Base-by-base conservation (phyloP, 371 early-diverging fungal species). In the Zychaea mexicana region DNA sequence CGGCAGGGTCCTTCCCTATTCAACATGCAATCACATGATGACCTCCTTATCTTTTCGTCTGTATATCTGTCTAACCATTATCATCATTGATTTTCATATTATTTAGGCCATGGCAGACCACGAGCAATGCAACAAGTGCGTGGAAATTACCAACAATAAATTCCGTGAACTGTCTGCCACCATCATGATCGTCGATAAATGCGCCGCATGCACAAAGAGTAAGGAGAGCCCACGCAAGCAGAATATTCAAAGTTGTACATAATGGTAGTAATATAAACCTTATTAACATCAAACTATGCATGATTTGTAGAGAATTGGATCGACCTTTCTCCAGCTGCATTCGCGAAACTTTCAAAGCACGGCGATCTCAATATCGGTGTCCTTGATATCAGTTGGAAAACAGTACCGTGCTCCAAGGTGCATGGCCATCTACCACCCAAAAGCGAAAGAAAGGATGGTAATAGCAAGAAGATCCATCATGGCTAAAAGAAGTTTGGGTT, bases 161-260 rank as follows among this genome's bases (percentile, higher is more conserved):
- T 63, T 72, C 62, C 69, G 67, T 57, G 69, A 73, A 21, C 65
- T 66, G 21, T 57, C 66, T n/a, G 70, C 75, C 28, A 58, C 67
- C 45, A 76, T 82, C 52, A 81, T 74, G 72, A 72, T 78, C 57
- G 77, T 81, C 31, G 82, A 81, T 57, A 74, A 76, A 54, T 81
- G 82, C 59, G 82, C 81, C 32, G 75, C 71, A 19, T 81, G 82
- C 62, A 62, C 66, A 46, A 71, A 72, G n/a, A 71, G 73, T 61
- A 75, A 72, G 65, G n/a, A n/a, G n/a, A n/a, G n/a, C n/a, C 6
- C 0, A 42, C 17, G 42, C 66, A 9, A 19, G 17, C 17, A 31
- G 10, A 12, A 1, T 31, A 47, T 47, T 45, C n/a, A n/a, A n/a
- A n/a, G 13, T 27, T 42, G 13, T 31, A 15, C 39, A 17, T 49